Conservation (phyloP, 2,329 filamentous ascomycete species). For the Ophiocordyceps camponoti-floridani region DNA sequence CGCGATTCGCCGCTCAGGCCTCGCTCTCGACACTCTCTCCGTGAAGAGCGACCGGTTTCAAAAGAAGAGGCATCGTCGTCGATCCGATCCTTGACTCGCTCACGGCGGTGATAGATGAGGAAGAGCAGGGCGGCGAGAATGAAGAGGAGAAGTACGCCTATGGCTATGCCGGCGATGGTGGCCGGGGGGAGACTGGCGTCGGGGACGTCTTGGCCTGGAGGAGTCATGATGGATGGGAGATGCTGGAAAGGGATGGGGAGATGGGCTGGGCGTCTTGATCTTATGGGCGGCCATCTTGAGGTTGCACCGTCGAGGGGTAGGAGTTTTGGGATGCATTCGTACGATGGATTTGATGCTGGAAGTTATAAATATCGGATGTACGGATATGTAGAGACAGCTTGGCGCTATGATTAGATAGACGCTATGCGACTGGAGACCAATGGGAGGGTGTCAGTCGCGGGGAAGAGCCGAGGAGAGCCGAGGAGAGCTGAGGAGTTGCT, state of each 20-base stretch:
- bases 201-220: constrained; percentile 4
- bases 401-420: too few relatives aligned
- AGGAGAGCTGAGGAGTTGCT: too few relatives aligned
- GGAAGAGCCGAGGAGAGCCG: too few relatives aligned
- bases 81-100: constrained; percentile 15
- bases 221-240: not conserved
- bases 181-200: constrained; percentile 20
- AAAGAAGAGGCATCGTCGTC: not conserved
- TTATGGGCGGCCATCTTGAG: constrained; percentile 6
- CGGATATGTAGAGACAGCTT: too few relatives aligned
- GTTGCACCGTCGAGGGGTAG: not conserved
- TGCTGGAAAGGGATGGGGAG: constrained; percentile 10
- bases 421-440: too few relatives aligned
- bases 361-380: too few relatives aligned
- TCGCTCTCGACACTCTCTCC: constrained; percentile 4
- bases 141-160: constrained; percentile 25
- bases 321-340: too few relatives aligned
- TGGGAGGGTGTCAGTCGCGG: too few relatives aligned
- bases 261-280: constrained; percentile 19
- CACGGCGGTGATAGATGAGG: constrained; percentile 26
- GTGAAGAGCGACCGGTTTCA: not conserved
- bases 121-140: constrained; percentile 24
- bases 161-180: constrained; percentile 34
- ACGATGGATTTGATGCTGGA: too few relatives aligned
- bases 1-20: constrained; percentile 1